These are phyloP conservation scores for Raphanus raphanistrum DNA, from an alignment of 345 rosid genomes.

Conservation along the genomic window DNA sequence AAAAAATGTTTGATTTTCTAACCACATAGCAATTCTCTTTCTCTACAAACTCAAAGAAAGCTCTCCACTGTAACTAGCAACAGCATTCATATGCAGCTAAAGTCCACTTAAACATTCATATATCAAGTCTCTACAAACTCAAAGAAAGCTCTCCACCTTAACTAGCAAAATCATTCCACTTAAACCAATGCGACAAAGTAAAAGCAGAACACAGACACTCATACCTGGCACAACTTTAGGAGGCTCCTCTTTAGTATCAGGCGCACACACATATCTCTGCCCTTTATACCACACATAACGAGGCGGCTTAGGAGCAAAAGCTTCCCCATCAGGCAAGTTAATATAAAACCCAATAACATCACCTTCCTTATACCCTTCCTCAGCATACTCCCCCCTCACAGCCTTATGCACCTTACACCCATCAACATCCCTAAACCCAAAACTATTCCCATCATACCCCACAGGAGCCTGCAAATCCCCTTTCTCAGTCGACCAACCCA, in stretches of 20 bases:
- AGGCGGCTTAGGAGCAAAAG: constrained; percentile 72
- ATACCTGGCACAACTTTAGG: constrained; percentile 82
- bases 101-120: neutral
- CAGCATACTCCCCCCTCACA: constrained; percentile 79
- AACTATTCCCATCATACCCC: constrained; percentile 90
- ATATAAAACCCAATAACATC: constrained; percentile 93
- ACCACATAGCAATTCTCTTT: neutral
- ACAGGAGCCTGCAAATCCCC: constrained; percentile 98
- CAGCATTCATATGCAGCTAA: neutral
- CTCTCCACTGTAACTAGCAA: neutral
- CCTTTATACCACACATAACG: constrained; percentile 85
- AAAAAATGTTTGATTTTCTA: neutral
- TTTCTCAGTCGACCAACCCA: constrained; percentile 95
- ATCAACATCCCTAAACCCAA: constrained; percentile 91
- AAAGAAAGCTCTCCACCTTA: neutral
- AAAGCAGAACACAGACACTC: constrained; percentile 16
- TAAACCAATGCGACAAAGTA: neutral
- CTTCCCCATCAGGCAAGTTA: constrained; percentile 79
- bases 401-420: constrained; percentile 98
- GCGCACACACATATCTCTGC: constrained; percentile 74
- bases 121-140: neutral
- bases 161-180: neutral
- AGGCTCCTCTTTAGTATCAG: constrained; percentile 82
- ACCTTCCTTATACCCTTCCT: constrained; percentile 86
- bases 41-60: constrained; percentile 1